phyloP scores from a whole-genome alignment of 306 rosid species.

The Vigna radiata region DNA sequence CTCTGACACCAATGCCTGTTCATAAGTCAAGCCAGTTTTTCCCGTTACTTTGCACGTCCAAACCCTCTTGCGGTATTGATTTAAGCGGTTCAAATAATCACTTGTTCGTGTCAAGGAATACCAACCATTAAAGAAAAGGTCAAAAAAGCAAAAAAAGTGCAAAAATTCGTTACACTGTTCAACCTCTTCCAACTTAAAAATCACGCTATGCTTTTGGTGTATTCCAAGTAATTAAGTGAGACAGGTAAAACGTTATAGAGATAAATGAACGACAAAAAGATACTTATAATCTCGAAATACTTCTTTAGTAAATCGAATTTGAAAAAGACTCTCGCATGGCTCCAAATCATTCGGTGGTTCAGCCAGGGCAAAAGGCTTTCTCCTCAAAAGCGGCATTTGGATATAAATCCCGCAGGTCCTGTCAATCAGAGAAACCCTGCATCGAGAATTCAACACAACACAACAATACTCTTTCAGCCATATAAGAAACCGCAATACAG shows the following conservation, averaged over 20 bases:
- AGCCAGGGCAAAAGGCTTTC: constrained; percentile 70
- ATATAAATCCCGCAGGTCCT: constrained; percentile 45
- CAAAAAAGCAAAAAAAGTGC: constrained; percentile 11
- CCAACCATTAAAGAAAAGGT: constrained; percentile 1
- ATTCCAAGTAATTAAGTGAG: background rate
- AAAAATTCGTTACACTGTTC: constrained; percentile 8
- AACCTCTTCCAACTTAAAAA: background rate
- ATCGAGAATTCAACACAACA: constrained; percentile 38
- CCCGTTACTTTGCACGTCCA: constrained; percentile 91
- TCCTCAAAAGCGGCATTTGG: constrained; percentile 82
- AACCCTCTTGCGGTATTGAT: constrained; percentile 81
- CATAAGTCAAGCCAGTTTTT: constrained; percentile 84
- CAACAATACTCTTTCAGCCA: constrained; percentile 14
- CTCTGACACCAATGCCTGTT: constrained; percentile 94
- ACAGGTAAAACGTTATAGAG: constrained; percentile 40
- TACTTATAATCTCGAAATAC: constrained; percentile 83
- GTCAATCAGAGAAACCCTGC: constrained; percentile 44
- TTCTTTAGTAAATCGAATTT: constrained; percentile 88
- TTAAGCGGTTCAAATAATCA: constrained; percentile 74
- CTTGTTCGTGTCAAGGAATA: constrained; percentile 65
- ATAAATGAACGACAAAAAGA: constrained; percentile 52
- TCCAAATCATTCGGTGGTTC: constrained; percentile 76
- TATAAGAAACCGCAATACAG: constrained; percentile 32
- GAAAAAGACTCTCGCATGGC: constrained; percentile 72
- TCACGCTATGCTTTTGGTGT: background rate